Evolutionary conservation across 2,329 filamentous ascomycete species (phyloP).

Genomic region (Macrophomina phaseolina): DNA sequence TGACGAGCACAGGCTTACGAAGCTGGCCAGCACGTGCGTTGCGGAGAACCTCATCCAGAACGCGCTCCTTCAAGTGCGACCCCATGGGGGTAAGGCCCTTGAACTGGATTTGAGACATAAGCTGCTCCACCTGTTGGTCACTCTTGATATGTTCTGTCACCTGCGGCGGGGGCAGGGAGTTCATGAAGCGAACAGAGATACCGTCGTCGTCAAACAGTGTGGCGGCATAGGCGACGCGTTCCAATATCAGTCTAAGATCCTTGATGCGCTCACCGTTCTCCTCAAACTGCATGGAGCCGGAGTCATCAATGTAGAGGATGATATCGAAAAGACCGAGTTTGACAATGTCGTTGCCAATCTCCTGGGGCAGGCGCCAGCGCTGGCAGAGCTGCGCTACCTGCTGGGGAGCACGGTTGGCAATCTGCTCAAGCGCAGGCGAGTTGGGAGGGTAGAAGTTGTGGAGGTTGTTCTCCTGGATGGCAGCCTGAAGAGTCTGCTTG

Average conservation of each 20-base stretch:
- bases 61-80: constrained; percentile 65
- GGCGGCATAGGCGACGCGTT: constrained; percentile 67
- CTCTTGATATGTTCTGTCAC: constrained; percentile 61
- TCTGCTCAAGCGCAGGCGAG: constrained; percentile 57
- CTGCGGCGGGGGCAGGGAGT: constrained; percentile 58
- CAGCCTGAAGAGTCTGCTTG: constrained; percentile 60
- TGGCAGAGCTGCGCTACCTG: constrained; percentile 62
- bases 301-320: constrained; percentile 69
- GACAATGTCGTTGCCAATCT: constrained; percentile 68
- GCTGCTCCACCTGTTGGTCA: constrained; percentile 62
- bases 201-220: constrained; percentile 74
- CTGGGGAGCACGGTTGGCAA: constrained; percentile 54
- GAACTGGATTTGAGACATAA: constrained; percentile 66
- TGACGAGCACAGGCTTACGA: constrained; percentile 68
- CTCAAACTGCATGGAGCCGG: constrained; percentile 72
- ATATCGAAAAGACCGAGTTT: constrained; percentile 68
- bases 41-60: constrained; percentile 65
- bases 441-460: constrained; percentile 65
- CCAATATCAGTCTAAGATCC: constrained; percentile 68
- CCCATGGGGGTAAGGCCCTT: constrained; percentile 71
- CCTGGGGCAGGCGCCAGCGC: constrained; percentile 62
- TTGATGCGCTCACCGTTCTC: constrained; percentile 70
- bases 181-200: constrained; percentile 73
- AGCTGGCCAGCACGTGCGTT: constrained; percentile 60
- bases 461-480: constrained; percentile 66